Conservation (phyloP, 2,329 filamentous ascomycete genomes). For the Aspergillus melleus region DNA sequence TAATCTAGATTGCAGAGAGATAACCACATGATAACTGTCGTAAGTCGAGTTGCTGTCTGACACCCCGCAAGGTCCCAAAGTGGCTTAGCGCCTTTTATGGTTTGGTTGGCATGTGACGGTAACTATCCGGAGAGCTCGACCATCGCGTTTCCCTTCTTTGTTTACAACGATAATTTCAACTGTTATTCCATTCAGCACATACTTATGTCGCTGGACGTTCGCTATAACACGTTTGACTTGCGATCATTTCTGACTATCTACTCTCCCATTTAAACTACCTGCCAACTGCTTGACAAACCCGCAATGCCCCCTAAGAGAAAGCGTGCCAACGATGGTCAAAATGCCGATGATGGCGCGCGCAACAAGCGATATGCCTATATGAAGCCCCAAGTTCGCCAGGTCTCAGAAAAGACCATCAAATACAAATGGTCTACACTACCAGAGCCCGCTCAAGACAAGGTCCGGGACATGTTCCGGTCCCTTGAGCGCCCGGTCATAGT, state of each 20-base stretch:
- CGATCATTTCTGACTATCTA: not conserved
- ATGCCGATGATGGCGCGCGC: constrained; percentile 15
- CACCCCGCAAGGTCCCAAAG: constrained; percentile 1
- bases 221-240: not conserved
- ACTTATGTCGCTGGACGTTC: not conserved
- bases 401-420: constrained; percentile 45
- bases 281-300: not conserved
- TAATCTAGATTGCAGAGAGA: no score
- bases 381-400: constrained; percentile 41
- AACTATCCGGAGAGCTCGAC: not conserved
- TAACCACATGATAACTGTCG: not conserved
- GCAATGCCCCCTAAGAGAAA: constrained; percentile 29
- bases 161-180: not conserved
- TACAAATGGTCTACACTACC: constrained; percentile 48
- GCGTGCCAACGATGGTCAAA: constrained; percentile 22
- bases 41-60: not conserved
- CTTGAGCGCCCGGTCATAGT: constrained; percentile 46
- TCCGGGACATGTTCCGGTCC: constrained; percentile 43
- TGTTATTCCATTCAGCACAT: not conserved
- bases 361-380: constrained; percentile 40
- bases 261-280: not conserved
- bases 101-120: constrained; percentile 13
- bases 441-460: constrained; percentile 43
- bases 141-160: not conserved
- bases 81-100: constrained; percentile 4